Base-by-base conservation (phyloP, 495 filamentous ascomycete genomes). In the Aspergillus olivimuriae region DNA sequence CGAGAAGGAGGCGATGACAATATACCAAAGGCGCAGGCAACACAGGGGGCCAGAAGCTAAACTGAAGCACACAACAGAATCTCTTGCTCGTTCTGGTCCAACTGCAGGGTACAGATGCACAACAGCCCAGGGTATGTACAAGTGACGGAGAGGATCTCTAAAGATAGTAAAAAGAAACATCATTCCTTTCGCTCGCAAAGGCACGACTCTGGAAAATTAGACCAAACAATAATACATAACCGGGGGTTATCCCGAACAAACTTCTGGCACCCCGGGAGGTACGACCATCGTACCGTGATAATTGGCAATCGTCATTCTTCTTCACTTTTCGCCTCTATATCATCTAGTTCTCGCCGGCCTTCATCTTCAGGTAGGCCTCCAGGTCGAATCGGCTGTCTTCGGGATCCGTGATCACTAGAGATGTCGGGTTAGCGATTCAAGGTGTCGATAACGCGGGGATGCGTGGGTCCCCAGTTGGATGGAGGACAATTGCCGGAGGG, bases 321-420 rank as follows among this genome's bases (percentile, higher is more conserved):
- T 57, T 58, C 57, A 49, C 54, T 56, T 51, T 63, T 54, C 56
- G 48, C 37, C 35, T 60, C 50, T 45, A 50, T 49, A 16, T 15
- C 30, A 37, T 68, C 62, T 69, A 77, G 66, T 73, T 68, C 60
- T 77, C 70, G 43, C 72, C 72, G 33, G 73, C 69, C 51, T 89
- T 74, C 51, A 76, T 67, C 47, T 81, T 80, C 58, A 95, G 58
- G 66, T 79, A 90, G 35, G 82, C 80, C 70, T 95, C 90, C 41
- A 96, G 73, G 62, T 98, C 88, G 73, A 96, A 97, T 51, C 83
- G 82, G 51, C 86, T 77, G 61, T 90, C 82, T 47, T 81, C 77
- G 39, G 84, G 83, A 67, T 97, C 86, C 61, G 83, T 81, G 67
- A 91, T 81, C 47, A 90, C 87, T 94, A 62, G 20, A 34, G 5